A percentile compares a stretch with the other conserved stretches of the same genome.
Conservation (phyloP, 148 eudicot genomes). For the Rheum nobile region DNA sequence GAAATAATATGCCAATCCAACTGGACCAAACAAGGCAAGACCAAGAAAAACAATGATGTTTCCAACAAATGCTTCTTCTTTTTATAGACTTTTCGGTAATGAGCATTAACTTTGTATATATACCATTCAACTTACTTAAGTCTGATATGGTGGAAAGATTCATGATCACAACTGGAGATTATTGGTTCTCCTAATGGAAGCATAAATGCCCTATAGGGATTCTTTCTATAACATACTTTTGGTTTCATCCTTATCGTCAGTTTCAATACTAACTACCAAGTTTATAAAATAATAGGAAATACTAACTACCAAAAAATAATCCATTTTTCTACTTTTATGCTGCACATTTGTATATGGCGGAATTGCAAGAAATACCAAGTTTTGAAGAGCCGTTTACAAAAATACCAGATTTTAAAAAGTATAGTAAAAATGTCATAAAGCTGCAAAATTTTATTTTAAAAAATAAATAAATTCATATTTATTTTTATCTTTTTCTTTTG, state of each 20-base stretch:
- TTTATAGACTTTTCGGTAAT: not conserved
- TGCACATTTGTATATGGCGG: no score
- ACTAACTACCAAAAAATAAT: not conserved
- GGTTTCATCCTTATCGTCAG: not conserved
- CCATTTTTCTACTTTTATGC: no score
- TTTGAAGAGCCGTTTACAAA: no score
- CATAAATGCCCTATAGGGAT: not conserved
- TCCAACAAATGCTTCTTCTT: not conserved
- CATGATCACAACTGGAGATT: not conserved
- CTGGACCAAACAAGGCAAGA: no score
- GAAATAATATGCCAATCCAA: no score
- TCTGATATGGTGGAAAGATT: not conserved
- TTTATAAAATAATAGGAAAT: not conserved
- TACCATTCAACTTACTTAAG: not conserved
- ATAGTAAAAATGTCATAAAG: no score
- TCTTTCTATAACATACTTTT: not conserved
- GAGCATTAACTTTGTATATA: not conserved
- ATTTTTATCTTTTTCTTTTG: no score
- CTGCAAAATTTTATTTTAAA: no score
- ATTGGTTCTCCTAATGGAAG: not conserved
- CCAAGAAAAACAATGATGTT: not conserved
- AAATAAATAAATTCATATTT: no score
- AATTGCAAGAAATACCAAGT: no score
- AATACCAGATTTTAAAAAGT: no score
- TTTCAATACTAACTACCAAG: not conserved